Conservation (phyloP, 2,329 filamentous ascomycete species). For the Talaromyces amestolkiae region DNA sequence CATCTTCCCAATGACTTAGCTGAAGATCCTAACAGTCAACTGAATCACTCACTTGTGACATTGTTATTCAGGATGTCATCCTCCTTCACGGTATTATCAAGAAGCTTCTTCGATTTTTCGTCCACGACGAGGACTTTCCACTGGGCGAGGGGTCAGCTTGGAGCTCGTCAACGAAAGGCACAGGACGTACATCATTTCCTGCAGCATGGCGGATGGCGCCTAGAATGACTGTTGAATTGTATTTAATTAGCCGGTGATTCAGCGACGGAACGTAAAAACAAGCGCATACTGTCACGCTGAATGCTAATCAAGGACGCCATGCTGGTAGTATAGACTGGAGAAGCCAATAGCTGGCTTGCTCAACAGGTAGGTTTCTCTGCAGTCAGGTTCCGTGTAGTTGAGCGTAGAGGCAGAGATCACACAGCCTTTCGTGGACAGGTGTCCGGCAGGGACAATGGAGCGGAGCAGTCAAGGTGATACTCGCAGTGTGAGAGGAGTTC, state of each 20-base stretch:
- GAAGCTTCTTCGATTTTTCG: constrained; percentile 74
- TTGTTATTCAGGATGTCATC: constrained; percentile 97
- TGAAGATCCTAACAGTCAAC: constrained; percentile 18
- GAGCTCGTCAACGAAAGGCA: constrained; percentile 18
- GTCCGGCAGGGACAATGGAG: background rate
- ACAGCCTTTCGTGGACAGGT: constrained; percentile 2
- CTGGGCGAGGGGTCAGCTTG: constrained; percentile 47
- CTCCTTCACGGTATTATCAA: constrained; percentile 88
- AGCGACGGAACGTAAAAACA: background rate
- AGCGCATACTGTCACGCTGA: constrained; percentile 68
- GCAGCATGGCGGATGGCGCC: constrained; percentile 74
- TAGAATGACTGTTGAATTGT: constrained; percentile 60
- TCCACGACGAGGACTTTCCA: constrained; percentile 98
- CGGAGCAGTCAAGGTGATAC: constrained; percentile 9
- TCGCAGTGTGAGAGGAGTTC: constrained; percentile 22
- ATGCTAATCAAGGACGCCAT: constrained; percentile 84
- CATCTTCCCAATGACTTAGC: constrained; percentile 57
- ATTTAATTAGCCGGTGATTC: background rate
- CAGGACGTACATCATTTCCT: constrained; percentile 66
- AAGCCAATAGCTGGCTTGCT: constrained; percentile 13
- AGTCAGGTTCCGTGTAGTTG: background rate
- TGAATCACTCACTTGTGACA: constrained; percentile 71
- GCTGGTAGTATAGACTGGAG: constrained; percentile 40
- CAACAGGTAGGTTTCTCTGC: background rate
- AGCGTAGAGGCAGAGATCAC: background rate